Conservation (phyloP, 2,329 filamentous ascomycete genomes). For the Leptodontidium sp. region DNA sequence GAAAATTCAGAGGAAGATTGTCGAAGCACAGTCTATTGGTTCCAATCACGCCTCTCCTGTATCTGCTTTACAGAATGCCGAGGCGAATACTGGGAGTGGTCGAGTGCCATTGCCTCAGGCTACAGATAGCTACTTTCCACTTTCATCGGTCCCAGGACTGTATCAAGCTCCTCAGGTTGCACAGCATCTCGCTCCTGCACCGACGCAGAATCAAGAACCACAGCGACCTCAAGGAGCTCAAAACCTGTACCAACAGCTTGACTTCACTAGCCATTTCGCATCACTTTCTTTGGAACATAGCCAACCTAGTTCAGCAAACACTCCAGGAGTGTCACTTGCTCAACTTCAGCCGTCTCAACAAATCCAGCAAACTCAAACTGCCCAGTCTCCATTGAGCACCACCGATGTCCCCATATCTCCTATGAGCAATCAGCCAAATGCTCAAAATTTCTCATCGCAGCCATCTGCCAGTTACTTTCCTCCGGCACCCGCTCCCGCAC, state of each 20-base stretch:
- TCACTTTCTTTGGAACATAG: slow-evolving; percentile 4
- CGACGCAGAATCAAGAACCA: not conserved
- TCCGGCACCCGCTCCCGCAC: not conserved
- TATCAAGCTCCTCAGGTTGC: not conserved
- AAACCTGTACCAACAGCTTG: slow-evolving; percentile 5
- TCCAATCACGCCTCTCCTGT: not conserved
- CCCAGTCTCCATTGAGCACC: not conserved
- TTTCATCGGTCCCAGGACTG: slow-evolving; percentile 56
- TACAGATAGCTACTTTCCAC: slow-evolving; percentile 72
- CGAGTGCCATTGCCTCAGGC: slow-evolving; percentile 66
- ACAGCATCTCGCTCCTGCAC: not conserved
- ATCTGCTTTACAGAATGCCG: not conserved
- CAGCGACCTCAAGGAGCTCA: too few species aligned
- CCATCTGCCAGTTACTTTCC: not conserved
- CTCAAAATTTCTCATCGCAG: slow-evolving; percentile 7
- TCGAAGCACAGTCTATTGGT: not conserved
- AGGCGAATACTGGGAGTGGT: slow-evolving; percentile 5
- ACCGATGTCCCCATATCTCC: not conserved
- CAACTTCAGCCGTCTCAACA: not conserved
- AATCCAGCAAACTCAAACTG: not conserved
- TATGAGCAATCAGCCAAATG: slow-evolving; percentile 5
- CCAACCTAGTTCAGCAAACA: not conserved
- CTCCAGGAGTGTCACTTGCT: not conserved
- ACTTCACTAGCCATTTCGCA: slow-evolving; percentile 6
- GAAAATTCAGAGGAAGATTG: slow-evolving; percentile 7